Base-by-base conservation (phyloP, 2,329 filamentous ascomycete genomes). In the Aspergillus eucalypticola region DNA sequence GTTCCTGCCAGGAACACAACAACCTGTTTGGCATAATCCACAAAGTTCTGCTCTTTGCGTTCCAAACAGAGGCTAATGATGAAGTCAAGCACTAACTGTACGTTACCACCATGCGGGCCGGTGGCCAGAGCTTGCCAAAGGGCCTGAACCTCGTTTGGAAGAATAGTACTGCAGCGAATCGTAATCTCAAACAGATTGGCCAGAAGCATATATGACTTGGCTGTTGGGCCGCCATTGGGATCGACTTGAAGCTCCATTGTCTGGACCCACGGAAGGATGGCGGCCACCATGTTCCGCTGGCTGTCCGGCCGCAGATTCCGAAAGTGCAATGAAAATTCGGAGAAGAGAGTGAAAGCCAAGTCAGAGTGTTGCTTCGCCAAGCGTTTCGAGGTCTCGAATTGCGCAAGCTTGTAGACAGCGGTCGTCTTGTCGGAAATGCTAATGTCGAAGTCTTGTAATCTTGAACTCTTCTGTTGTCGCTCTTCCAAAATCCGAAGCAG, bases 391-490 rank as follows among this genome's bases (percentile, higher is more conserved):
- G 96, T 96, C 72, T 98, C 94, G 66, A 97, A 98, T 72, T 99
- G 95, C 0, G 96, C 95, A 48, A 96, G 83, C 78, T 99, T 99
- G 78, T 98, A 99, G 2, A 99, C 94, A 0, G 94, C 93, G 66
- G 96, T 96, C 0, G 96, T 99, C 78, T 97, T 98, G 78, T 99
- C 96, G 0, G 94, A 96, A 60, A 99, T 95, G 73, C 93, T 97
- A 69, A 99, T 98, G 70, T 99, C 95, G 60, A 97, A 96, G 73
- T 99, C 95, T 72, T 96, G 92, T 6, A 99, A 87, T 71, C 96
- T 96, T 1, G 94, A 96, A 65, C 87, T 95, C 66, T 90, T 90
- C 64, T 89, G 86, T 65, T 95, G 90, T 23, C 91, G 86, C 66
- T 92, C 88, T 75, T 98, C 95, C 1, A 98, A 81, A 0, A 87